These are phyloP conservation scores for Xylariomycetidae sp. DNA, from an alignment of 2,329 filamentous ascomycete genomes.

Conservation along the genomic window DNA sequence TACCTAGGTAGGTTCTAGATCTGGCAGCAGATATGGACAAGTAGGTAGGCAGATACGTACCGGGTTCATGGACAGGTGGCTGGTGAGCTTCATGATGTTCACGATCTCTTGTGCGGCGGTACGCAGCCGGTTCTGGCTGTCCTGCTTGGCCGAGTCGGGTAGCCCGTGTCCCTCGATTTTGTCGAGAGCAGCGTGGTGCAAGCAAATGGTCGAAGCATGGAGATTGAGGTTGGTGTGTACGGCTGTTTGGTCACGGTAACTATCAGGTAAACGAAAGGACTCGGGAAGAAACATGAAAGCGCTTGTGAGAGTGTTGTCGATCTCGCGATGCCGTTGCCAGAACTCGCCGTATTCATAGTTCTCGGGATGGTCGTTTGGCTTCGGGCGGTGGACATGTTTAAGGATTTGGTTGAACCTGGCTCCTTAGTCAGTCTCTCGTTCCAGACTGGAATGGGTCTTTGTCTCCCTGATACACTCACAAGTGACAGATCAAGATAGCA, in stretches of 20 bases:
- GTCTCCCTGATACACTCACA: too few relatives aligned
- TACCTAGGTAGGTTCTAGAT: neutral
- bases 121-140: slow-evolving; percentile 67
- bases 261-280: slow-evolving; percentile 63
- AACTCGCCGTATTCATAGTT: slow-evolving; percentile 71
- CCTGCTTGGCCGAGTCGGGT: slow-evolving; percentile 56
- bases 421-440: slow-evolving; percentile 6
- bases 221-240: slow-evolving; percentile 84
- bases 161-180: slow-evolving; percentile 70
- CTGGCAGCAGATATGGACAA: neutral
- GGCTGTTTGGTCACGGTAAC: slow-evolving; percentile 63
- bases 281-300: slow-evolving; percentile 74
- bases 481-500: slow-evolving; percentile 65
- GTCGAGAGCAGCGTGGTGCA: slow-evolving; percentile 84
- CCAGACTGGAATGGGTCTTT: neutral
- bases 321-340: slow-evolving; percentile 77
- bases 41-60: slow-evolving; percentile 47
- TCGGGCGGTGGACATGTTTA: slow-evolving; percentile 69
- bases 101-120: slow-evolving; percentile 80
- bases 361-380: slow-evolving; percentile 62
- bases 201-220: slow-evolving; percentile 79
- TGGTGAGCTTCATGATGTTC: slow-evolving; percentile 73
- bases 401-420: slow-evolving; percentile 67
- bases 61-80: slow-evolving; percentile 59
- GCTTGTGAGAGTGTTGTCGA: slow-evolving; percentile 76